Conservation (phyloP, 2,329 filamentous ascomycete species). For the Coniella lustricola region DNA sequence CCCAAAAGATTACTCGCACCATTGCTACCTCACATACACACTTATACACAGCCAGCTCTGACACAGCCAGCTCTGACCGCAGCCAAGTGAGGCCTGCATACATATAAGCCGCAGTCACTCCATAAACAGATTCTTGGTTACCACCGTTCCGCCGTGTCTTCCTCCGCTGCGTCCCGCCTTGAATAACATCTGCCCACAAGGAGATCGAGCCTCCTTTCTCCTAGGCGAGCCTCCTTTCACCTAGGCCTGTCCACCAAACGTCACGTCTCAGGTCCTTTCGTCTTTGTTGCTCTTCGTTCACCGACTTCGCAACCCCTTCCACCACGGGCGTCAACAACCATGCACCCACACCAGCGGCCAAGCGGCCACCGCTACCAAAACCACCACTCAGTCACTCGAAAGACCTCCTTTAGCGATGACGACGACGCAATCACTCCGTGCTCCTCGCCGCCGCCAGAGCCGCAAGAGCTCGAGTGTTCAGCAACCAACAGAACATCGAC, state of each 20-base stretch:
- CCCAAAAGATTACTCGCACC: no score
- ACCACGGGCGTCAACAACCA: not conserved
- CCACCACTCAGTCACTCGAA: conserved; percentile 10
- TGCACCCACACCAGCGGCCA: conserved; percentile 1
- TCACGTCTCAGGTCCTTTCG: no score
- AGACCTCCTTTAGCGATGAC: conserved; percentile 18
- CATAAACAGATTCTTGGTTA: conserved; percentile 15
- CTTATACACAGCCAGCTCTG: no score
- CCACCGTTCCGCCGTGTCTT: not conserved
- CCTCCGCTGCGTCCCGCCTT: conserved; percentile 1
- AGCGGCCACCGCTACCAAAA: not conserved
- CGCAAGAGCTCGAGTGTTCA: conserved; percentile 1
- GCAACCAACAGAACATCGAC: not conserved
- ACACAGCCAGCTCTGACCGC: no score
- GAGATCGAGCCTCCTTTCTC: not conserved
- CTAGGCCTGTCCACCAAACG: no score
- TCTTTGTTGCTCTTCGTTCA: no score
- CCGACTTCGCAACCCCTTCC: not conserved
- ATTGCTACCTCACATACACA: no score
- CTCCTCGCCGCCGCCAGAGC: conserved; percentile 9
- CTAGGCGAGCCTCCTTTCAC: no score
- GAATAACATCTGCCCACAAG: conserved; percentile 2
- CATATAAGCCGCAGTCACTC: conserved; percentile 11
- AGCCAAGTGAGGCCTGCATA: not conserved
- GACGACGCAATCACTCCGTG: conserved; percentile 19